Conservation (phyloP, 2,329 filamentous ascomycete genomes). For the Cladosporium sp. region DNA sequence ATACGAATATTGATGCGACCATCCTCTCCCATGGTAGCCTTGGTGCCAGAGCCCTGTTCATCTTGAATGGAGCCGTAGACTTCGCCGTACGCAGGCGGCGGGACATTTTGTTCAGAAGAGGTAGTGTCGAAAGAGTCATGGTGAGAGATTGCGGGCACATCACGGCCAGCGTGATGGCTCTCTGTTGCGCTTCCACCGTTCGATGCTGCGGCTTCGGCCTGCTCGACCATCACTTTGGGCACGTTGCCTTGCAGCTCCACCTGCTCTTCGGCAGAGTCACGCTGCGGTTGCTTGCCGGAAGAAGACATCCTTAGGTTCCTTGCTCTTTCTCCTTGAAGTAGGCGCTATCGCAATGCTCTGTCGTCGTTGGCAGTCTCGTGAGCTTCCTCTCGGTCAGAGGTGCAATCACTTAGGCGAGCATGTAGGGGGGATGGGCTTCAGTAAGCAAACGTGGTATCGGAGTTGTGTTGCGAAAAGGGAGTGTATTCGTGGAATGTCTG, state of each 20-base stretch:
- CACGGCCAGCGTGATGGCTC: constrained; percentile 12
- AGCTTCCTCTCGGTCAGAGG: neutral
- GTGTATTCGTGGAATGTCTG: neutral
- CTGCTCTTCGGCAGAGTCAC: neutral
- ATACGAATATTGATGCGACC: constrained; percentile 78
- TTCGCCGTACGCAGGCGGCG: constrained; percentile 38
- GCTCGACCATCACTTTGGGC: constrained; percentile 25
- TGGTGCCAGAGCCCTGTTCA: constrained; percentile 37
- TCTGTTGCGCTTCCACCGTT: constrained; percentile 16
- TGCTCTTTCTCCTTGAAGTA: neutral
- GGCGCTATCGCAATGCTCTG: neutral
- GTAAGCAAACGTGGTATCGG: neutral
- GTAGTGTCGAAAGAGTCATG: constrained; percentile 2
- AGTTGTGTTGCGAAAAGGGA: too few species aligned
- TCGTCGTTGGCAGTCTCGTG: neutral
- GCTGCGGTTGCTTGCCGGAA: constrained; percentile 3
- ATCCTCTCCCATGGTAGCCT: constrained; percentile 51
- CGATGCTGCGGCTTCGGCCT: constrained; percentile 25
- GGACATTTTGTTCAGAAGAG: constrained; percentile 22
- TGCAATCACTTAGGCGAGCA: neutral
- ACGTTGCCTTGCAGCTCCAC: constrained; percentile 13
- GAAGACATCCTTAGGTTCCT: neutral
- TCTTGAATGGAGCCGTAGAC: constrained; percentile 34
- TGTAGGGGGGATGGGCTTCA: neutral
- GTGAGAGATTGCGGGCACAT: constrained; percentile 9